Percentiles rank a stretch among this genome's conserved stretches.
These are phyloP conservation scores for Trichoderma sp. DNA, from an alignment of 2,329 filamentous ascomycete genomes.

Conservation along the genomic window DNA sequence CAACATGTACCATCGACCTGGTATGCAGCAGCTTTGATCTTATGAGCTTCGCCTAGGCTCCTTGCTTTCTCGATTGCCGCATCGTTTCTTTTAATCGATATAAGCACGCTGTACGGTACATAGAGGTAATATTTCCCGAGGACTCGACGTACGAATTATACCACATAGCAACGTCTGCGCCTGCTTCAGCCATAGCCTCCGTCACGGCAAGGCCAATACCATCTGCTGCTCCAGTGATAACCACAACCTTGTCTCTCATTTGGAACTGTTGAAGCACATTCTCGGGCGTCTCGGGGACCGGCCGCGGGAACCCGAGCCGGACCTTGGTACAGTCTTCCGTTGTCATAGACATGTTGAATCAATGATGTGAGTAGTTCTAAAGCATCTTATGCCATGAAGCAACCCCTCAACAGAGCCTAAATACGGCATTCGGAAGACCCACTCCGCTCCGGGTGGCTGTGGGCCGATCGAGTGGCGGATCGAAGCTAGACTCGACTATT, in stretches of 20 bases:
- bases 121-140: no score
- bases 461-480: neutral
- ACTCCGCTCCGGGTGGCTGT: neutral
- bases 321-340: neutral
- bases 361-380: neutral
- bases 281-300: neutral
- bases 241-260: conserved; percentile 6
- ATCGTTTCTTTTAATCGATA: neutral
- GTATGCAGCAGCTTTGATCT: neutral
- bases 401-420: neutral
- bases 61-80: neutral
- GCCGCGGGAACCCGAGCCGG: conserved; percentile 3
- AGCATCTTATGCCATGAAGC: neutral
- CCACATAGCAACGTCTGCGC: conserved; percentile 2
- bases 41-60: neutral
- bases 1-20: neutral
- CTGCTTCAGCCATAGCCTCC: conserved; percentile 1
- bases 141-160: neutral
- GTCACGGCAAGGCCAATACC: conserved; percentile 3
- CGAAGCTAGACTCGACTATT: neutral
- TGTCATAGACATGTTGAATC: conserved; percentile 1
- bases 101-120: neutral
- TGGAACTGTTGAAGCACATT: conserved; percentile 11
- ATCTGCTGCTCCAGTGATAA: conserved; percentile 1
- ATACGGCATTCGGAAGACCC: neutral